Base-by-base conservation (phyloP, 2,329 filamentous ascomycete genomes). In the Fusarium brachygibbosum region DNA sequence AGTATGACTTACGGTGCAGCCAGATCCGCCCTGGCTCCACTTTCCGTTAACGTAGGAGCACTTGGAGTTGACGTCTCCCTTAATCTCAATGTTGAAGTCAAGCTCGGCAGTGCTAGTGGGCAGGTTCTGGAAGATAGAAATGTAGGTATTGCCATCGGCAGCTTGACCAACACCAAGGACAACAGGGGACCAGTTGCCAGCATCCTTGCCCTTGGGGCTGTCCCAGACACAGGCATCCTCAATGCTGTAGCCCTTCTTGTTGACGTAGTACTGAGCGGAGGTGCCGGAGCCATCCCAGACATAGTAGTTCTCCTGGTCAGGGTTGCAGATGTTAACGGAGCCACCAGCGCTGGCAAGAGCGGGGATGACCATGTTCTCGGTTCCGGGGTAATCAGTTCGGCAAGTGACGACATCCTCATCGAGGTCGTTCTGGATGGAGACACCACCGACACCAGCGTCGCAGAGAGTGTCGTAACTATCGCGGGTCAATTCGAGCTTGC, bases 261-360 rank as follows among this genome's bases (percentile, higher is more conserved):
- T 98, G 82, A 98, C 87, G 79, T 99, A 99, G 87, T 97, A 98
- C 83, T 98, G 96, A 44, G 94, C 94, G 48, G 93, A 94, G 53
- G 96, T 98, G 51, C 82, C 74, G 79, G 87, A 86, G 74, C 87
- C 87, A 75, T 93, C 73, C 93, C 93, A 97, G 66, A 85, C 81
- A 84, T 94, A 98, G 85, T 95, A 97, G 51, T 82, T 85, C 49
- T 79, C 77, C 63, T 90, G 88, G 70, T 91, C 82, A 46, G 95
- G 92, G 84, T 93, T 95, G 77, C 92, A 93, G 70, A 99, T 82
- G 35, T 84, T 81, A 64, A 88, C 82, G 28, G 82, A 86, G 49
- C 81, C 75, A 62, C 92, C 92, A 53, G 91, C 81, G 7, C 80
- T 70, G 42, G 91, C 85, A 60, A 88, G 81, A 46, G 94, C 82